Base-by-base conservation (phyloP, 139 green algal genomes). In the Picochlorum sp. region DNA sequence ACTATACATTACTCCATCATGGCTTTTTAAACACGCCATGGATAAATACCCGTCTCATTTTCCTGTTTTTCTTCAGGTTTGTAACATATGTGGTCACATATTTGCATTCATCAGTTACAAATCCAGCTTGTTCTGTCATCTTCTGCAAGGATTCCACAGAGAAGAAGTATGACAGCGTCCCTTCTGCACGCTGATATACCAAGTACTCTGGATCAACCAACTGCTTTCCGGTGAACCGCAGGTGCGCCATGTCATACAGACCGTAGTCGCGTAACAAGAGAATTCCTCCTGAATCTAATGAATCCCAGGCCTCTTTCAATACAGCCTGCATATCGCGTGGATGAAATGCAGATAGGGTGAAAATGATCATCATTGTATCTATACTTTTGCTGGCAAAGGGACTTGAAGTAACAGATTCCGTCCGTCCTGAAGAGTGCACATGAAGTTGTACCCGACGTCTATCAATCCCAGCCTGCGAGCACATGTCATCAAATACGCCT, bases 111-210 rank as follows among this genome's bases (percentile, higher is more conserved):
- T 58, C 54, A 15, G 58, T 63, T 23, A 74, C 54, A 55, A 93
- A 80, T 0, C 86, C 86, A 6, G 66, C 75, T 3, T 49, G 68
- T n/a, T 50, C 30, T 3, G 72, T 74, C 24, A 75, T 66, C 0
- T 6, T 21, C 4, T 21, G 6, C 18, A 95, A 56, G 8, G 83
- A 77, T 51, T 91, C 76, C 0, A 61, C 54, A 0, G 61, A 74
- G 71, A 89, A 94, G 55, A 95, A 95, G 67, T 85, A 90, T 14
- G 81, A 80, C 7, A 84, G 72, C 4, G 86, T 92, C 28, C 78
- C 80, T 52, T 95, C 87, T 1, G 68, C 47, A 14, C 49, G n/a
- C 26, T n/a, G 24, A 60, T 65, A 65, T 13, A 51, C 37, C 51
- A 51, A 21, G 16, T 5, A 21, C 9, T 67, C 30, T 62, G 23